phyloP scores from a whole-genome alignment of 164 flowering plant species.

The Platanus orientalis region DNA sequence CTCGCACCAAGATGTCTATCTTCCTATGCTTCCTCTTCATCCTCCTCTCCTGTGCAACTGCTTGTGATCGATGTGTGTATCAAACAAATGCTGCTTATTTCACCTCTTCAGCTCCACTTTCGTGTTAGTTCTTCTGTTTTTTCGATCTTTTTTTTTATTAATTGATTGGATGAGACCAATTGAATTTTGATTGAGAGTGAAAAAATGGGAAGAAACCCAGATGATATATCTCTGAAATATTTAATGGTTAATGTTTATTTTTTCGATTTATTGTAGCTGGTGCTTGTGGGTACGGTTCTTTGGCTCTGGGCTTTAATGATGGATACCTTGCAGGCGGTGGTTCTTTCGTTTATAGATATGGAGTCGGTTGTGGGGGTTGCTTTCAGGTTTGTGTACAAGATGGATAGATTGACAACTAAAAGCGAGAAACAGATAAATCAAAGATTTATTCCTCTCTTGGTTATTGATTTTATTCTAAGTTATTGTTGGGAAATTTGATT shows the following conservation, averaged over 20 bases:
- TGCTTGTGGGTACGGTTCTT: slow-evolving; percentile 95
- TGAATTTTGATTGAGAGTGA: neutral
- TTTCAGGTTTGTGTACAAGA: no score
- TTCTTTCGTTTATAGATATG: slow-evolving; percentile 60
- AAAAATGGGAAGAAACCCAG: slow-evolving; percentile 14
- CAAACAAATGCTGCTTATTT: slow-evolving; percentile 61
- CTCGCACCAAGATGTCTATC: slow-evolving; percentile 29
- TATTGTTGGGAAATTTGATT: no score
- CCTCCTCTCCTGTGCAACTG: slow-evolving; percentile 40
- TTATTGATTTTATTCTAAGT: no score
- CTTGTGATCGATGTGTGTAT: slow-evolving; percentile 81
- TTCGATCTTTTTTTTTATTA: neutral
- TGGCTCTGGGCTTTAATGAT: no score
- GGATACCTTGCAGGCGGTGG: slow-evolving; percentile 73
- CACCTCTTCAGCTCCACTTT: slow-evolving; percentile 44
- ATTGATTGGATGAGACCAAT: neutral
- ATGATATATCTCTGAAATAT: slow-evolving; percentile 2
- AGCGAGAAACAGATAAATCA: no score
- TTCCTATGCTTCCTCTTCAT: slow-evolving; percentile 31
- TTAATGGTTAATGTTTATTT: slow-evolving; percentile 6
- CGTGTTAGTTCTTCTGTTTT: slow-evolving; percentile 32
- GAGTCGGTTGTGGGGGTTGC: no score
- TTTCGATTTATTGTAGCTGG: slow-evolving; percentile 54
- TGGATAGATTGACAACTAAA: no score
- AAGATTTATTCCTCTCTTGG: no score